These are phyloP conservation scores for Protomyces pachydermus DNA, from an alignment of 1,139 yeast genomes.

Conservation along the genomic window DNA sequence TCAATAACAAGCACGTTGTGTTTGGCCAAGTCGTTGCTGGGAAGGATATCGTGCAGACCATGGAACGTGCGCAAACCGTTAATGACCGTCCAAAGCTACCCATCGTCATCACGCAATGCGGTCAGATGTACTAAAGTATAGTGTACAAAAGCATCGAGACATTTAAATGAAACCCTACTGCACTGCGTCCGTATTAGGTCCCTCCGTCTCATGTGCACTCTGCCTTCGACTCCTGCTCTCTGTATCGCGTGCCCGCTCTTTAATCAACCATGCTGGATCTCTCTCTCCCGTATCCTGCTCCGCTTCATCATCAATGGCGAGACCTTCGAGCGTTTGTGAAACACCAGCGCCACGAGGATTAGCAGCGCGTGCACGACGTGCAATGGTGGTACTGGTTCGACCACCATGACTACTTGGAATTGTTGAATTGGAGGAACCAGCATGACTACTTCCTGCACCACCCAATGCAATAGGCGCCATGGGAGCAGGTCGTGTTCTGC, in stretches of 20 bases:
- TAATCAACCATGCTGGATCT: background rate
- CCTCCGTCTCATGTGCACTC: slow-evolving; percentile 1
- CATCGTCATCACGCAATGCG: slow-evolving; percentile 23
- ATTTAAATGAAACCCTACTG: background rate
- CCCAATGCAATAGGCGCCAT: background rate
- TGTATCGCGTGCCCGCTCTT: background rate
- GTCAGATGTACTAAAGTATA: slow-evolving; percentile 17
- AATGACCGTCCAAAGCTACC: slow-evolving; percentile 21
- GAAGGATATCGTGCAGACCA: slow-evolving; percentile 67
- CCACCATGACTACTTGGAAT: background rate
- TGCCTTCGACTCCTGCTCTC: background rate
- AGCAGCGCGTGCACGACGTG: background rate
- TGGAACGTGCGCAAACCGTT: slow-evolving; percentile 48
- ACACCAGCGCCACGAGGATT: background rate
- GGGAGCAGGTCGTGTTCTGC: background rate
- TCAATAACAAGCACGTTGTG: slow-evolving; percentile 90
- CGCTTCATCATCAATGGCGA: background rate
- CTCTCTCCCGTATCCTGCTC: background rate
- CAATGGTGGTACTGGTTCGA: background rate
- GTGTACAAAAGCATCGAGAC: background rate
- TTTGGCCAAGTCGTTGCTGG: slow-evolving; percentile 87
- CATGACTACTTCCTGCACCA: background rate
- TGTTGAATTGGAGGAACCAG: background rate
- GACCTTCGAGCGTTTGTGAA: background rate
- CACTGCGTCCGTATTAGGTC: background rate